Percentiles rank a stretch among this genome's conserved stretches.
Evolutionary conservation across 306 rosid genomes (phyloP).

Genomic region (Luffa acutangula): DNA sequence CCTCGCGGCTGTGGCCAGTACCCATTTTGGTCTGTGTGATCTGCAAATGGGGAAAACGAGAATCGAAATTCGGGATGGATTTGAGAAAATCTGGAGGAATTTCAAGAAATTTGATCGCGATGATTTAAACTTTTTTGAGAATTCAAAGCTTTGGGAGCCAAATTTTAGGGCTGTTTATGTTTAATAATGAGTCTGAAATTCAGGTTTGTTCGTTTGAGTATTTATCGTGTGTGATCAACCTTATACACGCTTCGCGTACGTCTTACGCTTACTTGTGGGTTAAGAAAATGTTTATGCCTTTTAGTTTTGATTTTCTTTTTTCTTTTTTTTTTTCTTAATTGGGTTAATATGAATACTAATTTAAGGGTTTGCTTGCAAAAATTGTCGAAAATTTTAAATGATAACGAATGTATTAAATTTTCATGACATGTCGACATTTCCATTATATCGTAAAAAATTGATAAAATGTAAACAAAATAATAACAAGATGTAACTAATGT

Average conservation of each 20-base stretch:
- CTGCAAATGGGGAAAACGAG: background rate
- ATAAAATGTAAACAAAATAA: too few relatives aligned
- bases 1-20: conserved; percentile 77
- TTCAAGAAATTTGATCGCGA: background rate
- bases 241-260: background rate
- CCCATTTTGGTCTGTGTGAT: conserved; percentile 35
- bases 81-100: background rate
- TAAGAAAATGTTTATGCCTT: background rate
- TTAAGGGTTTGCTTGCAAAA: background rate
- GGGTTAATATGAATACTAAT: background rate
- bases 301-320: background rate
- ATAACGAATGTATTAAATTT: too few relatives aligned
- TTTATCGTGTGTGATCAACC: background rate
- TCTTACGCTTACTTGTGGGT: background rate
- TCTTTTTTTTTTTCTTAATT: background rate
- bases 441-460: too few relatives aligned
- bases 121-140: background rate
- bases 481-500: too few relatives aligned
- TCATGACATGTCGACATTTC: too few relatives aligned
- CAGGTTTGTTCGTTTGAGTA: background rate
- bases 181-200: background rate
- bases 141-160: background rate
- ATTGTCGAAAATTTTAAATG: background rate
- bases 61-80: background rate
- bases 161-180: background rate